A percentile compares a stretch with the other conserved stretches of the same genome.
Evolutionary conservation across 2,329 filamentous ascomycete genomes (phyloP).

Genomic region (Trichoderma sp.): DNA sequence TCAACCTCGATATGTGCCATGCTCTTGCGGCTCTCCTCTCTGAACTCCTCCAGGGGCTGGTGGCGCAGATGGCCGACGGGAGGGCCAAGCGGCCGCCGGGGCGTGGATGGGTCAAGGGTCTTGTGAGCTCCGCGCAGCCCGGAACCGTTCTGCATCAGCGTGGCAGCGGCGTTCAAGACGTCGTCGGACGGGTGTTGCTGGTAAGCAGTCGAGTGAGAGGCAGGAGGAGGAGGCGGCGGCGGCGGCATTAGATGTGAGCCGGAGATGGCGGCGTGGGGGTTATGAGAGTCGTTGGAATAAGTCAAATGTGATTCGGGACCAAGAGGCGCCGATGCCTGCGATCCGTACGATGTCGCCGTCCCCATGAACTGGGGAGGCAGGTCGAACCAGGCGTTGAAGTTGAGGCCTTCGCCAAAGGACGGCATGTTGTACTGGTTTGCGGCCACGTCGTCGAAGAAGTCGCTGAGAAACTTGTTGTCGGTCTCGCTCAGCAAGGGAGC

Average conservation of each 20-base stretch:
- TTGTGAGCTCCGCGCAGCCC: slow-evolving; percentile 33
- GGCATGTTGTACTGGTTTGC: slow-evolving; percentile 53
- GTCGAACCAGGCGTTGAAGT: slow-evolving; percentile 57
- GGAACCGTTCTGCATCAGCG: slow-evolving; percentile 51
- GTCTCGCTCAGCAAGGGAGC: slow-evolving; percentile 65
- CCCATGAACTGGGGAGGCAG: slow-evolving; percentile 68
- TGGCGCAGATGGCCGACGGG: slow-evolving; percentile 48
- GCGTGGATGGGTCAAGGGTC: slow-evolving; percentile 34
- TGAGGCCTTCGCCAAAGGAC: slow-evolving; percentile 55
- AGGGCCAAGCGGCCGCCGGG: slow-evolving; percentile 39
- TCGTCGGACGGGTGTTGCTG: slow-evolving; percentile 51
- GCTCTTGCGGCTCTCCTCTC: slow-evolving; percentile 44
- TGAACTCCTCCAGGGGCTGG: slow-evolving; percentile 48
- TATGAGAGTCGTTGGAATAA: slow-evolving; percentile 30
- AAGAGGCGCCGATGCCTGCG: slow-evolving; percentile 45
- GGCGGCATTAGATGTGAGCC: slow-evolving; percentile 43
- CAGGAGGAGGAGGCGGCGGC: slow-evolving; percentile 39
- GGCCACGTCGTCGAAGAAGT: slow-evolving; percentile 59
- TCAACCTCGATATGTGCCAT: slow-evolving; percentile 39
- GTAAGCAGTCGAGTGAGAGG: slow-evolving; percentile 33
- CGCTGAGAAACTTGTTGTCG: slow-evolving; percentile 60
- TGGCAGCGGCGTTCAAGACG: slow-evolving; percentile 59
- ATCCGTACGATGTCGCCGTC: slow-evolving; percentile 64
- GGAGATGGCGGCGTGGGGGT: slow-evolving; percentile 29
- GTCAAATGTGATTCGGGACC: slow-evolving; percentile 32